Conservation (phyloP, 1,284 basidiomycete genomes). For the Rhizopogon hawkerae region DNA sequence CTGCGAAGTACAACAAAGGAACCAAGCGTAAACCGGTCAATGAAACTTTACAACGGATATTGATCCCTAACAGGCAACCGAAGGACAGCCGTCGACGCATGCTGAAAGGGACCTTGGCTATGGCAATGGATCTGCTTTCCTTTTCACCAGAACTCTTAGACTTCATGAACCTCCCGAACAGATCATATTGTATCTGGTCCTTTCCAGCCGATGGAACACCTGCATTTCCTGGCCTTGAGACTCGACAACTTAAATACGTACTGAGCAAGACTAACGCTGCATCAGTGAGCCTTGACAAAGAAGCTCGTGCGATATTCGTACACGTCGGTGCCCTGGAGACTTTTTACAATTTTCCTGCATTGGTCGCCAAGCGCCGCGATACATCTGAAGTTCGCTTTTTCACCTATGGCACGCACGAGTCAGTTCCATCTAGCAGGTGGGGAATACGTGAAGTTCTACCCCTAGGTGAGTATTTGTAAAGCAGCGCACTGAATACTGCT, state of each 20-base stretch:
- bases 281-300: slow-evolving; percentile 31
- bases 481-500: slow-evolving; percentile 11
- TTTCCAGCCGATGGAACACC: slow-evolving; percentile 19
- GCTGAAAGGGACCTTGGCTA: slow-evolving; percentile 3
- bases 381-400: slow-evolving; percentile 46
- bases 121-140: slow-evolving; percentile 19
- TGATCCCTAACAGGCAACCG: neutral
- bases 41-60: slow-evolving; percentile 9
- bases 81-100: neutral
- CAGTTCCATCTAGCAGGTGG: slow-evolving; percentile 43
- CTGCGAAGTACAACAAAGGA: slow-evolving; percentile 6
- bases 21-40: slow-evolving; percentile 15
- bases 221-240: slow-evolving; percentile 33
- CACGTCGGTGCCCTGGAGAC: slow-evolving; percentile 49
- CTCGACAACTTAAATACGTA: slow-evolving; percentile 34
- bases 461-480: slow-evolving; percentile 37
- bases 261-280: slow-evolving; percentile 35
- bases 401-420: slow-evolving; percentile 55
- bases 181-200: slow-evolving; percentile 35
- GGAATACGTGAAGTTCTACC: slow-evolving; percentile 56
- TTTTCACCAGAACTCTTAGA: slow-evolving; percentile 22
- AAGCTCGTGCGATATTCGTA: slow-evolving; percentile 48
- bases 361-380: slow-evolving; percentile 39
- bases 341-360: slow-evolving; percentile 37
- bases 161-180: slow-evolving; percentile 20